Conservation (phyloP, 73 alveolate species). For the Symbiodinium pilosum region DNA sequence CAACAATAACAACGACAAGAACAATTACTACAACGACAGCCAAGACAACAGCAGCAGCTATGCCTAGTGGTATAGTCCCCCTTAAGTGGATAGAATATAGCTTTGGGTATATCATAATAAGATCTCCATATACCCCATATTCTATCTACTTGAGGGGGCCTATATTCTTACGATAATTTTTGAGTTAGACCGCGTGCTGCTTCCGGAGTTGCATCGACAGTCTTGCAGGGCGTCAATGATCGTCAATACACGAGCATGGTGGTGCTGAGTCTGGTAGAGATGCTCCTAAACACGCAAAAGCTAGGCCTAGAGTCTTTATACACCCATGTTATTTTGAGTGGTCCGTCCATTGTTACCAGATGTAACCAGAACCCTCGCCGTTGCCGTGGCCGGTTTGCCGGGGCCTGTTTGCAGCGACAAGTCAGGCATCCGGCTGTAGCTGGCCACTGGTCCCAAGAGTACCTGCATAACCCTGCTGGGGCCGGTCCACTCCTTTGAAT, state of each 20-base stretch:
- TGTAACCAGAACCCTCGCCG: neutral
- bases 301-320: no score
- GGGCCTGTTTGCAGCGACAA: slow-evolving; percentile 1
- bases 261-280: neutral
- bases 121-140: no score
- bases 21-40: no score
- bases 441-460: neutral
- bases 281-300: no score
- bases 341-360: neutral
- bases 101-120: no score
- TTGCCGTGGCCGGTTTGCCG: neutral
- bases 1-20: no score
- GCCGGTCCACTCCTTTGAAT: neutral
- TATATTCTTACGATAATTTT: no score
- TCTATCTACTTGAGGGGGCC: no score
- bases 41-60: no score
- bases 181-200: no score
- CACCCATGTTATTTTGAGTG: neutral
- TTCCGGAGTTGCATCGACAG: neutral
- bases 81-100: no score
- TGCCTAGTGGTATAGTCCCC: no score
- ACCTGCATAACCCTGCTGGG: neutral
- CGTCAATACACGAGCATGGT: neutral
- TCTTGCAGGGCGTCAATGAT: neutral
- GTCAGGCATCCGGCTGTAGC: neutral